Evolutionary conservation across 768 basidiomycete species (phyloP).

Genomic region (Austroboletus festivus): DNA sequence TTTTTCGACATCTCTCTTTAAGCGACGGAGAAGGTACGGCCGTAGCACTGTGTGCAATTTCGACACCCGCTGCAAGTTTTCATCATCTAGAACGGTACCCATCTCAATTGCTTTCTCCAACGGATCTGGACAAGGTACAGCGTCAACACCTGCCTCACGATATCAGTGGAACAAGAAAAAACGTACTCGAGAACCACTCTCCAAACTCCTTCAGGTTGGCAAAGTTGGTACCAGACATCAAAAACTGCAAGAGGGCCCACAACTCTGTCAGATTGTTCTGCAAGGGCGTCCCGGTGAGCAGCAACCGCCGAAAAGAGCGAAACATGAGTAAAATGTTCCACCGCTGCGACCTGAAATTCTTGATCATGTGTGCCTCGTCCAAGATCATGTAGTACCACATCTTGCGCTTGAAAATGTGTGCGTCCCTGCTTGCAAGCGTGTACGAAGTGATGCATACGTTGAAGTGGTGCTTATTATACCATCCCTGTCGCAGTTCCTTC

Average conservation of each 20-base stretch:
- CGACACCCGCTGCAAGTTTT: conserved; percentile 77
- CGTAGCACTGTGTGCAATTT: conserved; percentile 95
- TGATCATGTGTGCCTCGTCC: conserved; percentile 97
- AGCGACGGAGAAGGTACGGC: conserved; percentile 91
- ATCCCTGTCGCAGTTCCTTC: conserved; percentile 85
- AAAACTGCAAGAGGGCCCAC: conserved; percentile 92
- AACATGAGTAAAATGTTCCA: conserved; percentile 93
- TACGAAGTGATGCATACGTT: conserved; percentile 96
- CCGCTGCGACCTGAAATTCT: conserved; percentile 91
- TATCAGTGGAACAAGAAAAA: neutral
- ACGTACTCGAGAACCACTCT: conserved; percentile 94
- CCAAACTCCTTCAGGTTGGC: conserved; percentile 91
- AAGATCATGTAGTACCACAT: conserved; percentile 95
- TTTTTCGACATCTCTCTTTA: conserved; percentile 97
- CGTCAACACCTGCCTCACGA: neutral
- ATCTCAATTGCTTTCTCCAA: conserved; percentile 92
- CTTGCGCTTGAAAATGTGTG: conserved; percentile 89
- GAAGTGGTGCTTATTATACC: conserved; percentile 86
- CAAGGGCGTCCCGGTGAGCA: conserved; percentile 93
- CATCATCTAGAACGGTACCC: conserved; percentile 72
- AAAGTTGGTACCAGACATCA: conserved; percentile 87
- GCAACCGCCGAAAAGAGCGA: conserved; percentile 77
- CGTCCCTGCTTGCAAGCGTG: conserved; percentile 86
- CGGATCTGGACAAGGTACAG: conserved; percentile 61
- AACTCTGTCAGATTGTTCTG: conserved; percentile 96